Conservation (phyloP, 768 basidiomycete species). For the Scleroderma citrinum region DNA sequence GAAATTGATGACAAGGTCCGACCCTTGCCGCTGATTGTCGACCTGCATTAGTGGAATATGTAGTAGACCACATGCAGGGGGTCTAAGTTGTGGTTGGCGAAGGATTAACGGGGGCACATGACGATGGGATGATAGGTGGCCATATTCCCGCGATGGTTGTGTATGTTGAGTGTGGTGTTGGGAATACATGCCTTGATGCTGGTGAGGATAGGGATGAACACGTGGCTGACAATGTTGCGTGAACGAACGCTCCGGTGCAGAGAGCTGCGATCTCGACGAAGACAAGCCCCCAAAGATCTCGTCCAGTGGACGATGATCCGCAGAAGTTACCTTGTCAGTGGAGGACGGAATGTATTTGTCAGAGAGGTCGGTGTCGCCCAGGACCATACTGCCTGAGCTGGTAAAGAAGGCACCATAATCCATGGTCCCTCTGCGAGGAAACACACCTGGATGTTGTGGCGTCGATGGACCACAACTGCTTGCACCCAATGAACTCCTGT, state of each 20-base stretch:
- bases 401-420: neutral
- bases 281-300: conserved; percentile 17
- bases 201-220: neutral
- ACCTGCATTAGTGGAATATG: conserved; percentile 19
- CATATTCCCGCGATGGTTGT: neutral
- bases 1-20: conserved; percentile 16
- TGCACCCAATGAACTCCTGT: neutral
- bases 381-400: neutral
- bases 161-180: neutral
- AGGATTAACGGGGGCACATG: conserved; percentile 5
- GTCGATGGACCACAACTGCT: neutral
- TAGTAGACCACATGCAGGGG: conserved; percentile 14
- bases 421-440: neutral
- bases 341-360: conserved; percentile 25
- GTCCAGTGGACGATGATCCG: conserved; percentile 23
- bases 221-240: neutral
- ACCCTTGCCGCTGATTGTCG: conserved; percentile 16
- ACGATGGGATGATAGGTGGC: neutral
- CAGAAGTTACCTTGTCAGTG: conserved; percentile 22
- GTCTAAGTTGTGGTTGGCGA: conserved; percentile 16
- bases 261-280: neutral
- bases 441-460: neutral
- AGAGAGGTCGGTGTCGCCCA: neutral
- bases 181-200: neutral
- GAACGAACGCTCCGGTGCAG: neutral